Conservation (phyloP, 371 early-diverging fungal genomes). For the Mortierella sp. region DNA sequence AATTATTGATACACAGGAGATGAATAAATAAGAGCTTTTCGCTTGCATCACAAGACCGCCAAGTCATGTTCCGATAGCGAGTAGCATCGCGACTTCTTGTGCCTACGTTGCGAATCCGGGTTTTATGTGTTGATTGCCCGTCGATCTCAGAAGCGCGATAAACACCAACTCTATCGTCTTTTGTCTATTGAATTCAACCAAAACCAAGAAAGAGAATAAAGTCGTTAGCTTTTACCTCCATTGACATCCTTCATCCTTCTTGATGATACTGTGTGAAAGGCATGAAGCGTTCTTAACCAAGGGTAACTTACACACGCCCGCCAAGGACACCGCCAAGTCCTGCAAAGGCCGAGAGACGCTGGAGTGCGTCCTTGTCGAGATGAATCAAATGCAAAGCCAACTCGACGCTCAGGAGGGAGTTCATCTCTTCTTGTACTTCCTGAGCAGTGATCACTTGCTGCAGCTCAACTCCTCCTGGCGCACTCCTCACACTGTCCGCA, state of each 20-base stretch:
- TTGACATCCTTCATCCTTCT: background rate
- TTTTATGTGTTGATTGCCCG: constrained; percentile 77
- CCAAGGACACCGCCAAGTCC: constrained; percentile 56
- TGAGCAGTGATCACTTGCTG: constrained; percentile 27
- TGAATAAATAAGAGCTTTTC: background rate
- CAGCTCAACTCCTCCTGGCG: constrained; percentile 28
- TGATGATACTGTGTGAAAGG: background rate
- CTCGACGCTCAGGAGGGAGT: constrained; percentile 81
- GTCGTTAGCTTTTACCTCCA: background rate
- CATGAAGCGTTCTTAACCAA: background rate
- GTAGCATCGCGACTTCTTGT: background rate
- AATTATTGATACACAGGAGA: background rate
- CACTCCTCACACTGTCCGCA: constrained; percentile 43
- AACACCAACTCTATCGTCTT: constrained; percentile 77
- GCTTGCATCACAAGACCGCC: background rate
- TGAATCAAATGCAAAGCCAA: constrained; percentile 85
- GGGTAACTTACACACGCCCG: constrained; percentile 39
- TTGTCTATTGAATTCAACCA: constrained; percentile 46
- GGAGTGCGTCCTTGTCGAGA: constrained; percentile 83
- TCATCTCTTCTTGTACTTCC: constrained; percentile 66
- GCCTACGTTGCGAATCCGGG: constrained; percentile 77
- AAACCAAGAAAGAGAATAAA: background rate
- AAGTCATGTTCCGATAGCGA: background rate
- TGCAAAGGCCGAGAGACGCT: constrained; percentile 76
- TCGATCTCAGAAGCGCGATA: constrained; percentile 67